These are phyloP conservation scores for Lichina pygmaea DNA, from an alignment of 495 filamentous ascomycete genomes.

Conservation along the genomic window DNA sequence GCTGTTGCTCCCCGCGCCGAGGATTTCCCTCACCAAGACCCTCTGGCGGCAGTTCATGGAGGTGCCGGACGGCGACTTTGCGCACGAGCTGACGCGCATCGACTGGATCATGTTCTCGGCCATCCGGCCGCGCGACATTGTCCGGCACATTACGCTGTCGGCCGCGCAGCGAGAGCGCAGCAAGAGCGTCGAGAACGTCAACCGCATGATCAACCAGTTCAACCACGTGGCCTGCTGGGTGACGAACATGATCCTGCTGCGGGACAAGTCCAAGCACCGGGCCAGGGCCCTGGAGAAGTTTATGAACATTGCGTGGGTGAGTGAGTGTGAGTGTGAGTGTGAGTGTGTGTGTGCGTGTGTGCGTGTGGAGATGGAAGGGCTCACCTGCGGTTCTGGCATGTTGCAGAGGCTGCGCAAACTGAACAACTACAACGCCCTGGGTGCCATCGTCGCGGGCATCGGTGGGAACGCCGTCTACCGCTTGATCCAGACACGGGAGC, in stretches of 20 bases:
- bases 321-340: slow-evolving; percentile 1
- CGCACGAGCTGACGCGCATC: slow-evolving; percentile 75
- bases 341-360: background rate
- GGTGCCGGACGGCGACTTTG: slow-evolving; percentile 52
- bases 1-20: slow-evolving; percentile 30
- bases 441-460: slow-evolving; percentile 78
- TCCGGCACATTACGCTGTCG: slow-evolving; percentile 64
- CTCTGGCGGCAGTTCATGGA: slow-evolving; percentile 72
- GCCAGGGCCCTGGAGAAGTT: slow-evolving; percentile 78
- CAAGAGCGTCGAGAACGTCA: slow-evolving; percentile 59
- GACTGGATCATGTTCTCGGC: slow-evolving; percentile 94
- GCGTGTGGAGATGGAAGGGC: background rate
- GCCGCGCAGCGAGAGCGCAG: slow-evolving; percentile 46
- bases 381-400: slow-evolving; percentile 1
- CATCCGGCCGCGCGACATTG: slow-evolving; percentile 82
- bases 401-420: slow-evolving; percentile 49
- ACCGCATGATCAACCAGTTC: slow-evolving; percentile 85
- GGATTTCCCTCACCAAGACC: slow-evolving; percentile 38
- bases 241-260: slow-evolving; percentile 68
- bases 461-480: slow-evolving; percentile 70
- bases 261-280: slow-evolving; percentile 89
- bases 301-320: slow-evolving; percentile 49
- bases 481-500: slow-evolving; percentile 50
- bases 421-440: slow-evolving; percentile 93
- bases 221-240: slow-evolving; percentile 87